Evolutionary conservation across 371 early-diverging fungal species (phyloP).

Genomic region (Mucor plumbeus): DNA sequence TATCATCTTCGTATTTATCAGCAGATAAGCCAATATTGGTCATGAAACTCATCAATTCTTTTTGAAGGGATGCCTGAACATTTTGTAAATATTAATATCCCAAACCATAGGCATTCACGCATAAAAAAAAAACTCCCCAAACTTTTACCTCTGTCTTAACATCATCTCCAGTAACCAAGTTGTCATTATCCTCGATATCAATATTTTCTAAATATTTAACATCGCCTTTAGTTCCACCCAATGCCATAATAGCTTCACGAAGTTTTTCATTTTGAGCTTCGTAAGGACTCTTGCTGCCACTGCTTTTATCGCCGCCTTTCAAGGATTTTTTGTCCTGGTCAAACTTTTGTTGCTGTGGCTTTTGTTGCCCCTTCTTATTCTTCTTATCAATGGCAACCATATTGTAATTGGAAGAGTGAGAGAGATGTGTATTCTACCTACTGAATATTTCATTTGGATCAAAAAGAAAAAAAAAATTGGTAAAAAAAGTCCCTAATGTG

Average conservation of each 20-base stretch:
- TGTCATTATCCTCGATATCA: conserved; percentile 34
- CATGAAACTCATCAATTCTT: conserved; percentile 44
- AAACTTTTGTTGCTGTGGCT: conserved; percentile 13
- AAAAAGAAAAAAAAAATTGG: conserved; percentile 6
- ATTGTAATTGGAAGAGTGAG: not conserved
- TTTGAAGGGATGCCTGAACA: conserved; percentile 30
- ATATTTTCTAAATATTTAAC: conserved; percentile 40
- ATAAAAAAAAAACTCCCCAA: not conserved
- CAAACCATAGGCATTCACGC: too few relatives aligned
- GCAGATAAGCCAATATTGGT: conserved; percentile 40
- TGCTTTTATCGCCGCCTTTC: not conserved
- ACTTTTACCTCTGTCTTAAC: conserved; percentile 19
- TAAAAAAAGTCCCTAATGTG: conserved; percentile 9
- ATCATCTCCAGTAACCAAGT: conserved; percentile 25
- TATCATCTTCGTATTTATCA: conserved; percentile 30
- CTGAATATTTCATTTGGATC: not conserved
- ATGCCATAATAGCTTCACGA: conserved; percentile 36
- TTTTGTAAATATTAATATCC: not conserved
- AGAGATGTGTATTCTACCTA: not conserved
- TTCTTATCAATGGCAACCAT: conserved; percentile 27
- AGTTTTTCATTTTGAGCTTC: conserved; percentile 23
- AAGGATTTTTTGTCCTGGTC: conserved; percentile 4
- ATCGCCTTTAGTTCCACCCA: conserved; percentile 52
- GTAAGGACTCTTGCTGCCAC: conserved; percentile 13
- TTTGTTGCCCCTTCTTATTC: conserved; percentile 16